Percentiles rank a stretch among this genome's conserved stretches.
These are phyloP conservation scores for Linum tenue DNA, from an alignment of 345 rosid species.

Conservation along the genomic window DNA sequence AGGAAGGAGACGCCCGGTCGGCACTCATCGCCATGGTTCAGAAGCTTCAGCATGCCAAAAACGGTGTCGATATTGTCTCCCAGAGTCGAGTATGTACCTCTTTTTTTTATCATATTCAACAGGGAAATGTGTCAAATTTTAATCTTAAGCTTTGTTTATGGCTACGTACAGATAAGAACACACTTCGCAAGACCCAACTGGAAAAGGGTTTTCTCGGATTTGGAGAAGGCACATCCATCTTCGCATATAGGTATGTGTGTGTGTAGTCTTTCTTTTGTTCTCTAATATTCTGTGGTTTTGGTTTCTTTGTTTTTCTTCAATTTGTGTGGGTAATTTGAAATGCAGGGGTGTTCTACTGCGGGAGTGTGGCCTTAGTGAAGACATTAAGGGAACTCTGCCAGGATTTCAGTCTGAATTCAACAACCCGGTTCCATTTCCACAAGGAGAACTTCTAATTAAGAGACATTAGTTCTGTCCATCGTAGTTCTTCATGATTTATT, in stretches of 20 bases:
- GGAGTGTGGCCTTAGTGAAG: conserved; percentile 72
- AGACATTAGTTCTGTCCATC: no score
- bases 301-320: background rate
- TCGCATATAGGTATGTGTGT: conserved; percentile 51
- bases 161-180: conserved; percentile 58
- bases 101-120: background rate
- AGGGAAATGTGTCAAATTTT: no score
- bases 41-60: background rate
- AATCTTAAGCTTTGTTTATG: background rate
- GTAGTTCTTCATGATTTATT: no score
- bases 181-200: conserved; percentile 96
- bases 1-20: background rate
- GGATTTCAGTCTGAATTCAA: conserved; percentile 64
- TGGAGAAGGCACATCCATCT: conserved; percentile 48
- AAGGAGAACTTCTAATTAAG: conserved; percentile 64
- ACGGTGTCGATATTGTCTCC: background rate
- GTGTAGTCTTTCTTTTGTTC: background rate
- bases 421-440: conserved; percentile 82
- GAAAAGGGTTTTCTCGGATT: conserved; percentile 71
- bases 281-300: background rate
- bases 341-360: conserved; percentile 93
- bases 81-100: background rate
- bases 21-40: background rate
- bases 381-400: conserved; percentile 55
- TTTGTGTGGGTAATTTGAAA: background rate